Conservation (phyloP, 148 eudicot genomes). For the Linanthus parryae region DNA sequence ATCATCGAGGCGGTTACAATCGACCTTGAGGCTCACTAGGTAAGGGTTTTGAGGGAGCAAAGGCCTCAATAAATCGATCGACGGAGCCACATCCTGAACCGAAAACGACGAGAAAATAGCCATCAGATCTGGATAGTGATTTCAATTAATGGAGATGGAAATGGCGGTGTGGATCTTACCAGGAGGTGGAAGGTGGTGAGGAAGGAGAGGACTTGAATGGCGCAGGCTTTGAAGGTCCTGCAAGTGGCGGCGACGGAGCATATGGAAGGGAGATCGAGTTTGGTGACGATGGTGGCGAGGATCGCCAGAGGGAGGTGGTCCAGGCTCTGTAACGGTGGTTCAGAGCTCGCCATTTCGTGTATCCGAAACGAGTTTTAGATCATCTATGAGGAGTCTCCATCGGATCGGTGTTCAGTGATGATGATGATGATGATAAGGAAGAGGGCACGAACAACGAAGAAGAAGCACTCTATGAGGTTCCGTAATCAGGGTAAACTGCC, state of each 20-base stretch:
- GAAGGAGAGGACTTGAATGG: slow-evolving; percentile 57
- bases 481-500: too few species aligned
- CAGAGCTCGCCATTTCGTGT: not conserved
- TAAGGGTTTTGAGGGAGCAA: slow-evolving; percentile 60
- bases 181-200: slow-evolving; percentile 70
- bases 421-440: too few species aligned
- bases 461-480: too few species aligned
- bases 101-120: not conserved
- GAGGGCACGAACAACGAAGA: too few species aligned
- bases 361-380: too few species aligned
- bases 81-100: slow-evolving; percentile 60
- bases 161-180: slow-evolving; percentile 25
- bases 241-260: slow-evolving; percentile 74
- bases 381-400: too few species aligned
- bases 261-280: slow-evolving; percentile 77
- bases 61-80: slow-evolving; percentile 50
- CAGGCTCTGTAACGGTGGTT: slow-evolving; percentile 18
- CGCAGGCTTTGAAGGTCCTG: slow-evolving; percentile 54
- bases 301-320: slow-evolving; percentile 62
- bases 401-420: too few species aligned
- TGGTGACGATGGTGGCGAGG: slow-evolving; percentile 61
- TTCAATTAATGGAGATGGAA: too few species aligned
- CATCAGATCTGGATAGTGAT: too few species aligned
- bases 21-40: slow-evolving; percentile 61
- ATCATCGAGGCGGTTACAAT: slow-evolving; percentile 76